A percentile compares a stretch with the other conserved stretches of the same genome.
phyloP scores from a whole-genome alignment of 805 yeast species.

The Ogataea sp. region DNA sequence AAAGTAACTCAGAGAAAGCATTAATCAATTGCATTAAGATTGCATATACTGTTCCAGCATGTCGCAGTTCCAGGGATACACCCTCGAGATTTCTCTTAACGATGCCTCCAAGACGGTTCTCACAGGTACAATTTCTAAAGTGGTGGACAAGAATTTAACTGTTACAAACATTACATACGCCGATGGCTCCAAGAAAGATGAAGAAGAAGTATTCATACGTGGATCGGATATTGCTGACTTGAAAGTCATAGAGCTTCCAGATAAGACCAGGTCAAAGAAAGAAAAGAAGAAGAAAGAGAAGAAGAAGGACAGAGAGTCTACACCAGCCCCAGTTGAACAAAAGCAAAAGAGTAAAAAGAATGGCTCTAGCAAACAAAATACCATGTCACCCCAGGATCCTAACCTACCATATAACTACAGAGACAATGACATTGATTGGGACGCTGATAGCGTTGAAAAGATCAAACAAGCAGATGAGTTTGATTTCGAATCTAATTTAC shows the following conservation, averaged over 20 bases:
- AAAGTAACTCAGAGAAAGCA: neutral
- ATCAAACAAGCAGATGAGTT: conserved; percentile 55
- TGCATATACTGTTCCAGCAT: conserved; percentile 5
- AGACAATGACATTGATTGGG: conserved; percentile 36
- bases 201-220: conserved; percentile 5
- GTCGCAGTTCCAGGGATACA: conserved; percentile 39
- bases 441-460: conserved; percentile 35
- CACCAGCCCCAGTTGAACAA: conserved; percentile 5
- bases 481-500: conserved; percentile 77
- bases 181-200: conserved; percentile 15
- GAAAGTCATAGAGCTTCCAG: conserved; percentile 48
- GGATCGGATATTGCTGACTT: conserved; percentile 43
- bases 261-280: conserved; percentile 5
- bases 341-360: conserved; percentile 10
- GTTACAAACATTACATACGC: conserved; percentile 26
- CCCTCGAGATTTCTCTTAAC: conserved; percentile 34
- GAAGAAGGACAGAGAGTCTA: conserved; percentile 4
- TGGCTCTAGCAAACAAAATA: neutral
- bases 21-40: neutral
- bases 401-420: conserved; percentile 13
- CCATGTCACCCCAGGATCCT: conserved; percentile 8
- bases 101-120: too few relatives aligned
- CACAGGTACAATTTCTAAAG: conserved; percentile 12
- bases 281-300: conserved; percentile 1
- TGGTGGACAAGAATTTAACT: conserved; percentile 14